Conservation (phyloP, 73 alveolate species). For the Effrenium voratum region DNA sequence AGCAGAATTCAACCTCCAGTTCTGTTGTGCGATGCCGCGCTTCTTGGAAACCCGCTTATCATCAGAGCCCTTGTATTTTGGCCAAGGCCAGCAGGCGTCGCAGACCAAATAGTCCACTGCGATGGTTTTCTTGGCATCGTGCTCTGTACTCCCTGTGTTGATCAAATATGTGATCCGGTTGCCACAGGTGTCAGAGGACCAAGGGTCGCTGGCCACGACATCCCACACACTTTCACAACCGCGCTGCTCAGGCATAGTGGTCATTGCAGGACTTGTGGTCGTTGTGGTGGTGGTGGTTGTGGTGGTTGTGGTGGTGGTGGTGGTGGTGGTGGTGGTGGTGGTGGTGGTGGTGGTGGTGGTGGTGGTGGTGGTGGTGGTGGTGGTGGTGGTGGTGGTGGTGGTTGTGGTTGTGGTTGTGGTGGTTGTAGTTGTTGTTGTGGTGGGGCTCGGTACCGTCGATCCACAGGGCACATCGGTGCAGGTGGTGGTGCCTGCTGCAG, state of each 20-base stretch:
- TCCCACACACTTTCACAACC: constrained; percentile 48
- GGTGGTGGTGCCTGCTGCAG: not conserved
- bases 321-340: constrained; percentile 2
- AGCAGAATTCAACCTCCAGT: constrained; percentile 22
- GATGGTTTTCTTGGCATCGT: constrained; percentile 3
- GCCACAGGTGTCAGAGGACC: constrained; percentile 63
- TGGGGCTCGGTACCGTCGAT: not conserved
- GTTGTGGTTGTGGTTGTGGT: constrained; percentile 15
- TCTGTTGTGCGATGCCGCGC: constrained; percentile 54
- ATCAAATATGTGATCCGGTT: constrained; percentile 28
- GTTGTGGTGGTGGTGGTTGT: not conserved
- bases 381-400: constrained; percentile 47
- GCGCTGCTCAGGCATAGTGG: not conserved
- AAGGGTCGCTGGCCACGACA: constrained; percentile 54
- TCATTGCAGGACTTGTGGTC: not conserved
- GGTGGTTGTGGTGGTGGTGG: not conserved
- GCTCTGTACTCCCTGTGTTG: constrained; percentile 35
- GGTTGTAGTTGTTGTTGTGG: not conserved
- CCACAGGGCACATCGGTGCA: constrained; percentile 49
- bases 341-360: constrained; percentile 9
- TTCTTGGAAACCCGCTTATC: constrained; percentile 45
- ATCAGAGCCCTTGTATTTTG: constrained; percentile 45
- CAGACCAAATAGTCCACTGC: constrained; percentile 16
- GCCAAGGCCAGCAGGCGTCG: constrained; percentile 81
- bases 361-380: constrained; percentile 1